Evolutionary conservation across 1,139 yeast genomes (phyloP).

Genomic region (Taphrina pruni): DNA sequence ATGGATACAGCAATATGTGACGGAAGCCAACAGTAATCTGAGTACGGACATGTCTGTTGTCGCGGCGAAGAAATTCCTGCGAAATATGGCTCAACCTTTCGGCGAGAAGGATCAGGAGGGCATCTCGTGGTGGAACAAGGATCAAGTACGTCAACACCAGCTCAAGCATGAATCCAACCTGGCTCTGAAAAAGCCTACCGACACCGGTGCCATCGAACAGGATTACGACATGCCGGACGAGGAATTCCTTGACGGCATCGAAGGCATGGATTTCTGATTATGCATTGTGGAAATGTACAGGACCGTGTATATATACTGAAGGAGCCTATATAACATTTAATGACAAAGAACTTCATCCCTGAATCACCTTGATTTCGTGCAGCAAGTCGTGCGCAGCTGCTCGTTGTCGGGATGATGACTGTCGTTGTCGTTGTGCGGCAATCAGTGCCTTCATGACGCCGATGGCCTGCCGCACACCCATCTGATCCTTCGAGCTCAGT

Average conservation of each 20-base stretch:
- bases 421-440: neutral
- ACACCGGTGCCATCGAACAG: neutral
- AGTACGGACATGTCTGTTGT: constrained; percentile 99
- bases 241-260: constrained; percentile 22
- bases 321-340: neutral
- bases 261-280: constrained; percentile 18
- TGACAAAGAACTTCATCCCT: constrained; percentile 1
- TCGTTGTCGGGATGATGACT: neutral
- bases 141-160: constrained; percentile 30
- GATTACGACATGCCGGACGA: constrained; percentile 28
- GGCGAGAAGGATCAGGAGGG: constrained; percentile 93
- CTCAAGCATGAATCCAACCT: constrained; percentile 19
- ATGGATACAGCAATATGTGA: constrained; percentile 93
- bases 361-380: constrained; percentile 9
- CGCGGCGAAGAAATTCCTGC: constrained; percentile 84
- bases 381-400: neutral
- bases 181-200: constrained; percentile 10
- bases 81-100: constrained; percentile 93
- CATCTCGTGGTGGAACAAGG: constrained; percentile 79
- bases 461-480: constrained; percentile 38
- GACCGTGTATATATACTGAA: neutral
- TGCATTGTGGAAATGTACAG: too few species aligned
- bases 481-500: constrained; percentile 37
- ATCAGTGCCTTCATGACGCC: constrained; percentile 30
- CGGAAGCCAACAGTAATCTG: constrained; percentile 87